phyloP scores from a whole-genome alignment of 176 grass and related monocot species.

The Triticum timopheevii region DNA sequence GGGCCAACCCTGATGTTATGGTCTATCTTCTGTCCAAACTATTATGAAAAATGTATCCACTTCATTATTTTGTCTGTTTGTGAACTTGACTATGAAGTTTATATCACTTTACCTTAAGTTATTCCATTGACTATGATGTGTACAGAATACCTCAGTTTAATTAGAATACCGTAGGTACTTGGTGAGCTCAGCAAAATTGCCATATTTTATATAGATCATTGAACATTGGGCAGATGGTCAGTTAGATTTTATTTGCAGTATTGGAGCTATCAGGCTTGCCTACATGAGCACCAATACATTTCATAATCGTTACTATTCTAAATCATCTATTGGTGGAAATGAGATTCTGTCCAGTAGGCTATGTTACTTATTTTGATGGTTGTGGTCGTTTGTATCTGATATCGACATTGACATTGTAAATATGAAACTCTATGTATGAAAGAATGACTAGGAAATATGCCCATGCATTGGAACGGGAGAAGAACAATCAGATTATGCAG shows the following conservation, averaged over 20 bases:
- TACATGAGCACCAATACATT: background rate
- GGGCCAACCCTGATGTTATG: too few relatives aligned
- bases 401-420: background rate
- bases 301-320: background rate
- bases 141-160: background rate
- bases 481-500: too few relatives aligned
- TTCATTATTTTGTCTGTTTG: too few relatives aligned
- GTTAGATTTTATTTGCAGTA: conserved; percentile 6
- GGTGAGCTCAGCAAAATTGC: background rate
- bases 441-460: background rate
- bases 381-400: conserved; percentile 1
- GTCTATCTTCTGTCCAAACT: too few relatives aligned
- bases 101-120: background rate
- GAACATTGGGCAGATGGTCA: background rate
- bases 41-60: too few relatives aligned
- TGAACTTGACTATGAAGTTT: background rate
- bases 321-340: background rate
- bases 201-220: background rate
- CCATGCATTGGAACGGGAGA: too few relatives aligned
- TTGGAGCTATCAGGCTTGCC: background rate
- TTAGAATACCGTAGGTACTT: background rate
- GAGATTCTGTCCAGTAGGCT: background rate
- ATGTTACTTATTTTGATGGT: background rate
- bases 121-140: background rate
- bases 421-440: background rate